Percentiles rank a stretch among this genome's conserved stretches.
phyloP scores from a whole-genome alignment of 179 eudicot genomes.

The Spinacia oleracea region DNA sequence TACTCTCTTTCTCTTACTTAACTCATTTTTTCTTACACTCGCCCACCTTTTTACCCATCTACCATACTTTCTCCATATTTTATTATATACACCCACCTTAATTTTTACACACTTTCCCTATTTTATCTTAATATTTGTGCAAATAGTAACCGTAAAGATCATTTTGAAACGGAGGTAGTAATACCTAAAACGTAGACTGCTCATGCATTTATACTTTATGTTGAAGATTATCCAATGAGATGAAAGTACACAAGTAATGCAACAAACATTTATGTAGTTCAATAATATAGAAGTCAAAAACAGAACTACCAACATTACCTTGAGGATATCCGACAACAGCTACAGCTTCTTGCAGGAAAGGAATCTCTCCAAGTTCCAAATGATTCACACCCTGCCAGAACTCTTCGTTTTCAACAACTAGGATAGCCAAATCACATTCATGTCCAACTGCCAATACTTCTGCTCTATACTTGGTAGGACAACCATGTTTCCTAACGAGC shows the following conservation, averaged over 20 bases:
- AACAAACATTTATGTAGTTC: neutral
- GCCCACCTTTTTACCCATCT: no score
- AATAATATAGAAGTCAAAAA: neutral
- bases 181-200: neutral
- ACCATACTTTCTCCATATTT: no score
- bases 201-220: neutral
- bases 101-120: no score
- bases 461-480: constrained; percentile 86
- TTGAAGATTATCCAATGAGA: neutral
- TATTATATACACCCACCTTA: no score
- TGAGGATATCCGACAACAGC: constrained; percentile 99
- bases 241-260: neutral
- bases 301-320: constrained; percentile 44
- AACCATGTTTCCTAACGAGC: constrained; percentile 94
- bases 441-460: constrained; percentile 92
- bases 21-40: no score
- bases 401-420: constrained; percentile 77
- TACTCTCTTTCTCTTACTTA: no score
- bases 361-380: constrained; percentile 85
- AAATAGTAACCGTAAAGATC: no score
- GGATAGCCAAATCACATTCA: constrained; percentile 96
- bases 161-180: no score
- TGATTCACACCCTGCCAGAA: constrained; percentile 89
- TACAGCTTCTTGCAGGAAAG: constrained; percentile 91
- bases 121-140: no score